Percentiles rank a stretch among this genome's conserved stretches.
These are phyloP conservation scores for Pythium rhizo-oryzae DNA, from an alignment of 352 stramenopile species.

Conservation along the genomic window DNA sequence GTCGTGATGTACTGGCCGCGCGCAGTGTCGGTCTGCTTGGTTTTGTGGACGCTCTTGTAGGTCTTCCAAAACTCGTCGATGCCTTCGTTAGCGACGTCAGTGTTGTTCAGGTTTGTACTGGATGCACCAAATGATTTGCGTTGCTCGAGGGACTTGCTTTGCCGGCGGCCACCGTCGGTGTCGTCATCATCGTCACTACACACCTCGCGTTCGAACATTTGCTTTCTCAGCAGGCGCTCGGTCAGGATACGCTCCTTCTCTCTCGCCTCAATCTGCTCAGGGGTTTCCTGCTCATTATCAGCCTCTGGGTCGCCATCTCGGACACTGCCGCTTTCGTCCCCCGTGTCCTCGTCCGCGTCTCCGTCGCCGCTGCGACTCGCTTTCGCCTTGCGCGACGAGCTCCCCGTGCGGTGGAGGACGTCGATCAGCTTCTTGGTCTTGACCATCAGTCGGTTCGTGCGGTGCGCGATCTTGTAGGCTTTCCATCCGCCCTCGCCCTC, in stretches of 20 bases:
- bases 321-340: not conserved
- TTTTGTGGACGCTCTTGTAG: constrained; percentile 49
- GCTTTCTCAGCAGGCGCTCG: constrained; percentile 6
- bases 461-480: constrained; percentile 63
- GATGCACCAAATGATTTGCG: not conserved
- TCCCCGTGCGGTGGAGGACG: constrained; percentile 21
- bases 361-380: not conserved
- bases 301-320: constrained; percentile 1
- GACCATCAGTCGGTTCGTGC: constrained; percentile 57
- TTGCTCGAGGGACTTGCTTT: constrained; percentile 4
- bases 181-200: constrained; percentile 32
- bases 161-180: not conserved
- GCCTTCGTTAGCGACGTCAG: not conserved
- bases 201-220: constrained; percentile 57
- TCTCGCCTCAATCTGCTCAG: not conserved
- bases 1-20: constrained; percentile 62
- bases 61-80: constrained; percentile 54
- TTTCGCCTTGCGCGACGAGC: constrained; percentile 11
- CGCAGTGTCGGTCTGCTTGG: constrained; percentile 48
- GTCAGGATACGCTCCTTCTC: not conserved
- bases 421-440: constrained; percentile 62
- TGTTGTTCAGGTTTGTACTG: not conserved
- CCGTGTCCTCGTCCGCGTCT: not conserved
- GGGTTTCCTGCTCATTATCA: constrained; percentile 9
- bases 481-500: constrained; percentile 47